These are phyloP conservation scores for Rhizopus delemar DNA, from an alignment of 371 early-diverging fungal species.

Conservation along the genomic window DNA sequence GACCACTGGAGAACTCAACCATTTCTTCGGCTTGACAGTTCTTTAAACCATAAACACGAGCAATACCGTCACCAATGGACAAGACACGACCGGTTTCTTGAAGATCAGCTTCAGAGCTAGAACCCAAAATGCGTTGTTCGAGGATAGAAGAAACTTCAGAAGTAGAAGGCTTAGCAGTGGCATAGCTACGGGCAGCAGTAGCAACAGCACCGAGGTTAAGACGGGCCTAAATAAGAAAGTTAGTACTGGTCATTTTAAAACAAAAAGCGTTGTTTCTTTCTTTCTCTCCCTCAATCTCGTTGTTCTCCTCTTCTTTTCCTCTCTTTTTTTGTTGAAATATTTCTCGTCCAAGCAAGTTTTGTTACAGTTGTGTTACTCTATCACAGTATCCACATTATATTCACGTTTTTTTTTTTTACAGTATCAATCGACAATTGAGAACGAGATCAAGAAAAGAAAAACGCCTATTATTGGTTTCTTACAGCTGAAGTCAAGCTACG, in stretches of 20 bases:
- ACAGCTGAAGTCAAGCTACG: constrained; percentile 52
- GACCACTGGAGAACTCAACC: constrained; percentile 97
- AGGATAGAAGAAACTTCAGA: constrained; percentile 90
- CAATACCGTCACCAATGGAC: constrained; percentile 99
- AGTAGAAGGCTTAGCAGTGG: constrained; percentile 69
- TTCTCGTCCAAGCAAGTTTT: too few relatives aligned
- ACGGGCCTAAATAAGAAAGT: constrained; percentile 20
- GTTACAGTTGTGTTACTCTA: too few relatives aligned
- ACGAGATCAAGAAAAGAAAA: neutral
- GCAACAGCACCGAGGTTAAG: constrained; percentile 56
- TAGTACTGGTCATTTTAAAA: neutral
- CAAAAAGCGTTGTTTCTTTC: neutral
- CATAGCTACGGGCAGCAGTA: constrained; percentile 51
- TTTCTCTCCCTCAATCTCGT: too few relatives aligned
- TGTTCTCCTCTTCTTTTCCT: neutral
- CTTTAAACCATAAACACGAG: constrained; percentile 96
- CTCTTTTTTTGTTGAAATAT: neutral
- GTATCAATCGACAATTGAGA: neutral
- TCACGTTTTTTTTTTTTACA: too few relatives aligned
- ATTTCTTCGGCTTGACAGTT: constrained; percentile 98
- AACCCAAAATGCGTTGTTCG: constrained; percentile 91
- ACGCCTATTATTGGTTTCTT: constrained; percentile 18
- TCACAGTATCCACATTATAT: too few relatives aligned
- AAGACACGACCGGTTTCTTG: constrained; percentile 97
- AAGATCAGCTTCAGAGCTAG: constrained; percentile 78